A percentile compares a stretch with the other conserved stretches of the same genome.
phyloP scores from a whole-genome alignment of 495 filamentous ascomycete genomes.

The Ramalina peruviana region DNA sequence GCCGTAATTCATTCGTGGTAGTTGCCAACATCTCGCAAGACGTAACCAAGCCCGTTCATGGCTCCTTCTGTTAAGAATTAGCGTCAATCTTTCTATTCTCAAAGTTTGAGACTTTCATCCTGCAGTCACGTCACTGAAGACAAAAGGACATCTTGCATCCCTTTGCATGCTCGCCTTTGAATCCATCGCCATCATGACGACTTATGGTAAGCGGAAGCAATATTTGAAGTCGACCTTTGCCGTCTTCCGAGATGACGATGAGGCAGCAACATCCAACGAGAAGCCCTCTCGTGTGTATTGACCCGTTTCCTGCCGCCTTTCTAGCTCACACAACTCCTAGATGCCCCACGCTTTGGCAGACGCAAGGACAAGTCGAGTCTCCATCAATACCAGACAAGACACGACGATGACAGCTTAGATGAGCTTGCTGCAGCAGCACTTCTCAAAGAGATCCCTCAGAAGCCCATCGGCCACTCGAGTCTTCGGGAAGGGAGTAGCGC shows the following conservation, averaged over 20 bases:
- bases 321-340: neutral
- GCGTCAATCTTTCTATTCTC: too few species aligned
- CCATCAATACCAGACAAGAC: neutral
- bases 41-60: too few species aligned
- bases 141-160: too few species aligned
- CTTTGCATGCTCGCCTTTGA: neutral
- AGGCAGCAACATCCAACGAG: slow-evolving; percentile 5
- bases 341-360: neutral
- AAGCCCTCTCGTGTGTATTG: slow-evolving; percentile 3
- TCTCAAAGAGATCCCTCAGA: slow-evolving; percentile 13
- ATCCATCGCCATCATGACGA: neutral
- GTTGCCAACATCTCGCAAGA: too few species aligned
- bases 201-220: slow-evolving; percentile 18
- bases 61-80: too few species aligned
- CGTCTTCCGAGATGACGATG: slow-evolving; percentile 15
- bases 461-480: slow-evolving; percentile 1
- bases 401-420: slow-evolving; percentile 17
- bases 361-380: too few species aligned
- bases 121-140: too few species aligned
- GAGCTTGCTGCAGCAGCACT: slow-evolving; percentile 22
- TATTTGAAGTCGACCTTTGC: slow-evolving; percentile 19
- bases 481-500: too few species aligned
- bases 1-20: too few species aligned
- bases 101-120: too few species aligned
- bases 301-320: too few species aligned